Conservation (phyloP, 805 yeast genomes). For the Kodamaea jinghongensis region DNA sequence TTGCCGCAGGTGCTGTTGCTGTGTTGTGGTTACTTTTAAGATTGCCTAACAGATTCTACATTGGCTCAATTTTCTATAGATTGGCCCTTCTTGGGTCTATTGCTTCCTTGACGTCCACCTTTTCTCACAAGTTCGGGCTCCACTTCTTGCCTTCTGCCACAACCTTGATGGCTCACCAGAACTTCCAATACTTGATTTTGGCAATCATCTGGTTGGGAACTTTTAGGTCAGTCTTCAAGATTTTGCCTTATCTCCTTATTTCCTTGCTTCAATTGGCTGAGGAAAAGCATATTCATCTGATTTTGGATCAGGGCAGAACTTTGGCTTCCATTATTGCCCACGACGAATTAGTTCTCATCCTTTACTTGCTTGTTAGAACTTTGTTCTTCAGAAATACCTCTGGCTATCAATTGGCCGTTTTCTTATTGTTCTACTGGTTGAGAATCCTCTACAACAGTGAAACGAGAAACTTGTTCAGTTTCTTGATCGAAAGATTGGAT, state of each 20-base stretch:
- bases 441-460: conserved; percentile 56
- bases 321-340: conserved; percentile 53
- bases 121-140: conserved; percentile 58
- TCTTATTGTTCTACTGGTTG: conserved; percentile 65
- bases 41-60: conserved; percentile 36
- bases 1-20: conserved; percentile 44
- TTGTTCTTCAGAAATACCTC: conserved; percentile 61
- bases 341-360: conserved; percentile 55
- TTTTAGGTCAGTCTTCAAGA: conserved; percentile 61
- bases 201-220: conserved; percentile 60
- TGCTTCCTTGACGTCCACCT: conserved; percentile 49
- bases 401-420: conserved; percentile 63
- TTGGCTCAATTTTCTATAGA: conserved; percentile 54
- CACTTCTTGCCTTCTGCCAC: conserved; percentile 57
- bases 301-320: conserved; percentile 35
- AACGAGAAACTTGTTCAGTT: conserved; percentile 42
- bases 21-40: conserved; percentile 38
- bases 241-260: conserved; percentile 57
- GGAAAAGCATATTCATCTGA: conserved; percentile 37
- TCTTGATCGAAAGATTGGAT: conserved; percentile 44
- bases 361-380: conserved; percentile 57
- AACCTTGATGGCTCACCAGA: conserved; percentile 66
- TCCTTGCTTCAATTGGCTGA: conserved; percentile 56
- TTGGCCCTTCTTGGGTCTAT: conserved; percentile 56
- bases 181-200: conserved; percentile 65